These are phyloP conservation scores for Metarhizium guizhouense DNA, from an alignment of 2,329 filamentous ascomycete genomes.

Conservation along the genomic window DNA sequence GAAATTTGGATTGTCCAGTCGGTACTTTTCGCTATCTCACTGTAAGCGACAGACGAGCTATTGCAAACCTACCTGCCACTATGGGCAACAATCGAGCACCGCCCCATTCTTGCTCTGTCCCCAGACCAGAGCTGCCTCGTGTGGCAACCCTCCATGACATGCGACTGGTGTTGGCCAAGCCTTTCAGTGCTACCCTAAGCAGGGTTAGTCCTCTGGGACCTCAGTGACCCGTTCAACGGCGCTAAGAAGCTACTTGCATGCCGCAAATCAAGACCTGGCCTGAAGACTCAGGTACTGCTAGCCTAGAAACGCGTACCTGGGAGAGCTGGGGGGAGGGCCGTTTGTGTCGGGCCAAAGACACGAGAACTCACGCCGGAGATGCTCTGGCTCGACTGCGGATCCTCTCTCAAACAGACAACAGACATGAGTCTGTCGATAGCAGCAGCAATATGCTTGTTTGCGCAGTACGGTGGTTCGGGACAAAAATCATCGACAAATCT, in stretches of 20 bases:
- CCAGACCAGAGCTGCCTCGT: background rate
- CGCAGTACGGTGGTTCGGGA: background rate
- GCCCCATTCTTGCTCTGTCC: background rate
- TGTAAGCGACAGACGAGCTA: conserved; percentile 2
- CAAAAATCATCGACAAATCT: background rate
- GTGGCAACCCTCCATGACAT: conserved; percentile 2
- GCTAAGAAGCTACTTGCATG: conserved; percentile 4
- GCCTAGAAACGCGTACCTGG: conserved; percentile 5
- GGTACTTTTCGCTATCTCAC: conserved; percentile 7
- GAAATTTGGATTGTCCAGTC: background rate
- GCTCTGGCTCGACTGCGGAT: background rate
- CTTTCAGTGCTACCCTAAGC: conserved; percentile 8
- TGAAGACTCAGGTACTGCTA: background rate
- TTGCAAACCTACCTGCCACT: conserved; percentile 5
- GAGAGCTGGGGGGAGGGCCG: background rate
- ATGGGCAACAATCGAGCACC: conserved; percentile 4
- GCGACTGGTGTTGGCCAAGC: conserved; percentile 4
- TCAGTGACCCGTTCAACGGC: conserved; percentile 6
- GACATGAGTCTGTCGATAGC: background rate
- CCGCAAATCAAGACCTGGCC: background rate
- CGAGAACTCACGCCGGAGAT: background rate
- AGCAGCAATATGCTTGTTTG: background rate
- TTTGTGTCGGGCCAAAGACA: background rate
- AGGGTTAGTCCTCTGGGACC: conserved; percentile 8
- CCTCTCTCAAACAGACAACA: background rate